A percentile compares a stretch with the other conserved stretches of the same genome.
Evolutionary conservation across 2,329 filamentous ascomycete genomes (phyloP).

Genomic region (Alternaria brassicicola): DNA sequence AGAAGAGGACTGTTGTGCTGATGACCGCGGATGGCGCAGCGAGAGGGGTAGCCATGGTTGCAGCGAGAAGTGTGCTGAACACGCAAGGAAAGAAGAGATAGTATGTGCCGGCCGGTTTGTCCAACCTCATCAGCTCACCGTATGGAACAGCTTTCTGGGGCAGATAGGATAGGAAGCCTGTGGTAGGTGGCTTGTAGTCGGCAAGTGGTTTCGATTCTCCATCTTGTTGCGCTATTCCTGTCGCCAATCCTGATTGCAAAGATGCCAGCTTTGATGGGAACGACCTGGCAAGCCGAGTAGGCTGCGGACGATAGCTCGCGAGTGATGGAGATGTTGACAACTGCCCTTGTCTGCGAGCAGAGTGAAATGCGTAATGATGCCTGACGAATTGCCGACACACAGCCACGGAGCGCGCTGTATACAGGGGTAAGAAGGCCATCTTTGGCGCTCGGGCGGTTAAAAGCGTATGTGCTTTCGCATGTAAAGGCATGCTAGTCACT

Average conservation of each 20-base stretch:
- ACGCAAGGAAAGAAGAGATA: conserved; percentile 87
- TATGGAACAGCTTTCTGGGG: conserved; percentile 77
- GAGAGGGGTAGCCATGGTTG: conserved; percentile 69
- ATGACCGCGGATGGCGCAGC: conserved; percentile 66
- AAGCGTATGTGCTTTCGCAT: background rate
- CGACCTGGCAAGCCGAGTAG: conserved; percentile 14
- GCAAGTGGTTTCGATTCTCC: conserved; percentile 20
- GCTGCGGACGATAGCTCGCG: conserved; percentile 3
- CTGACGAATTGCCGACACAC: background rate
- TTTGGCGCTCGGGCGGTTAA: background rate
- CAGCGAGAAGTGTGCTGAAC: conserved; percentile 82
- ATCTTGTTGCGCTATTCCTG: conserved; percentile 20
- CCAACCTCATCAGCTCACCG: conserved; percentile 78
- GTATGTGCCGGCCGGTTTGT: conserved; percentile 81
- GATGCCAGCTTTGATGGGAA: background rate
- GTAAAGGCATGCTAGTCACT: background rate
- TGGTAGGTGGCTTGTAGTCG: conserved; percentile 70
- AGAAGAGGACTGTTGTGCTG: conserved; percentile 71
- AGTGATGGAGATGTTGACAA: background rate
- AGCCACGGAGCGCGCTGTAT: background rate
- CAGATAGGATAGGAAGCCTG: conserved; percentile 72
- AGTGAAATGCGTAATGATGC: background rate
- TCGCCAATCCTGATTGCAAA: conserved; percentile 19
- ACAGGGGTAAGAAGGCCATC: conserved; percentile 2
- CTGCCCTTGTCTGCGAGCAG: background rate